Percentiles rank a stretch among this genome's conserved stretches.
phyloP scores from a whole-genome alignment of 1,284 basidiomycete species.

The Abortiporus biennis region DNA sequence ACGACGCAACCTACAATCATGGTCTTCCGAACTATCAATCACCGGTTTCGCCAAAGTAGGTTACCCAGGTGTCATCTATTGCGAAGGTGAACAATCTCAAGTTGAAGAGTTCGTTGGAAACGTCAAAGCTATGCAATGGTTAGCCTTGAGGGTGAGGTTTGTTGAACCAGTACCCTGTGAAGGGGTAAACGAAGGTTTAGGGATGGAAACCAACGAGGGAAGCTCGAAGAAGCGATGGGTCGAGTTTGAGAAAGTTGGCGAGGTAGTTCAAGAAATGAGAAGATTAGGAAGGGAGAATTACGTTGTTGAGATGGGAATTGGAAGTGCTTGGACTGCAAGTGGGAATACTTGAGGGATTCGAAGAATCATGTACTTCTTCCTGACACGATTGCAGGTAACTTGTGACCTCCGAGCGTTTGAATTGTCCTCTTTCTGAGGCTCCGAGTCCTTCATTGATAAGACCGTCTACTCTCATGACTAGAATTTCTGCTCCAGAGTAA shows the following conservation, averaged over 20 bases:
- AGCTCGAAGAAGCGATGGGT: constrained; percentile 30
- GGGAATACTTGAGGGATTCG: too few relatives aligned
- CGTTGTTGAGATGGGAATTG: constrained; percentile 63
- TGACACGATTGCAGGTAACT: too few relatives aligned
- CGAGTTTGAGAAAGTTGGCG: constrained; percentile 65
- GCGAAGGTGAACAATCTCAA: constrained; percentile 43
- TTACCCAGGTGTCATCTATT: constrained; percentile 71
- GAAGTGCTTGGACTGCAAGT: constrained; percentile 29
- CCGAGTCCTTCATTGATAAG: too few relatives aligned
- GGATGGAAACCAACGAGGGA: neutral
- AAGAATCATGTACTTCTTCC: too few relatives aligned
- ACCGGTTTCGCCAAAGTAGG: constrained; percentile 69
- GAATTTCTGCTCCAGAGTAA: too few relatives aligned
- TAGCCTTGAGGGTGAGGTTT: constrained; percentile 62
- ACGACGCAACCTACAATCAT: constrained; percentile 54
- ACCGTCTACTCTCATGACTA: too few relatives aligned
- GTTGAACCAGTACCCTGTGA: constrained; percentile 38
- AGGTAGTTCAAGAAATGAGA: constrained; percentile 64
- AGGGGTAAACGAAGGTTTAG: neutral
- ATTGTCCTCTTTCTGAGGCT: too few relatives aligned
- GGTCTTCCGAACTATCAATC: constrained; percentile 51
- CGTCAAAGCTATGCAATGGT: constrained; percentile 75
- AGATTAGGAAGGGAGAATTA: constrained; percentile 46
- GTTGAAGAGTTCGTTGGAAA: constrained; percentile 61
- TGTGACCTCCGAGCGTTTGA: too few relatives aligned